Evolutionary conservation across 192 early-diverging fungal genomes (phyloP).

Genomic region (Phycomyces blakesleeanus): DNA sequence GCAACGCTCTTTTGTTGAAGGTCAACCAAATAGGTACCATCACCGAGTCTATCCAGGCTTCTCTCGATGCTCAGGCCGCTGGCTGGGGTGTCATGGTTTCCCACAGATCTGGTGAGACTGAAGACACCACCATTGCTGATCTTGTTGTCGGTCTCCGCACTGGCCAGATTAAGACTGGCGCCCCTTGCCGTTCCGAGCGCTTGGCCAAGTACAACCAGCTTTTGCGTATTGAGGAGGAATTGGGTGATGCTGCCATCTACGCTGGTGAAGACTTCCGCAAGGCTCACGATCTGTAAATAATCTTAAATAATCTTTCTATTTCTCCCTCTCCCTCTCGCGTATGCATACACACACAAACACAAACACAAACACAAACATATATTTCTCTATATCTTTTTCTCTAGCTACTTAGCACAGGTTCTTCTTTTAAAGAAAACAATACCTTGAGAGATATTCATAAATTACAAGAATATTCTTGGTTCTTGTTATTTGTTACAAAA

Average conservation of each 20-base stretch:
- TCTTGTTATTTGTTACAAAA: no score
- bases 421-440: no score
- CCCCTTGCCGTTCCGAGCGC: conserved; percentile 96
- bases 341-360: no score
- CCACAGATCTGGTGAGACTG: conserved; percentile 98
- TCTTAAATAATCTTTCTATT: no score
- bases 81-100: conserved; percentile 99
- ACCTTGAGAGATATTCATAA: no score
- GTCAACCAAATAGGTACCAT: conserved; percentile 99
- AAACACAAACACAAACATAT: no score
- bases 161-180: conserved; percentile 99
- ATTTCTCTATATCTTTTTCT: no score
- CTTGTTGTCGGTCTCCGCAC: conserved; percentile 94
- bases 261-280: conserved; percentile 91
- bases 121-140: conserved; percentile 95
- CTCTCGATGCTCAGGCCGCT: conserved; percentile 68
- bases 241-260: conserved; percentile 88
- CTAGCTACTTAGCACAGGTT: no score
- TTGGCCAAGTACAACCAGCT: conserved; percentile 99
- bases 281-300: conserved; percentile 55
- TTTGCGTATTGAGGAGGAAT: conserved; percentile 95
- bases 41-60: conserved; percentile 90
- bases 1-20: conserved; percentile 94
- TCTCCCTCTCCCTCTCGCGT: no score
- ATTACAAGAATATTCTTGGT: no score